Evolutionary conservation across 257 asterid genomes (phyloP), one percentile per base, ranked within the genome.

Genomic region (Schizonepeta tenuifolia): DNA sequence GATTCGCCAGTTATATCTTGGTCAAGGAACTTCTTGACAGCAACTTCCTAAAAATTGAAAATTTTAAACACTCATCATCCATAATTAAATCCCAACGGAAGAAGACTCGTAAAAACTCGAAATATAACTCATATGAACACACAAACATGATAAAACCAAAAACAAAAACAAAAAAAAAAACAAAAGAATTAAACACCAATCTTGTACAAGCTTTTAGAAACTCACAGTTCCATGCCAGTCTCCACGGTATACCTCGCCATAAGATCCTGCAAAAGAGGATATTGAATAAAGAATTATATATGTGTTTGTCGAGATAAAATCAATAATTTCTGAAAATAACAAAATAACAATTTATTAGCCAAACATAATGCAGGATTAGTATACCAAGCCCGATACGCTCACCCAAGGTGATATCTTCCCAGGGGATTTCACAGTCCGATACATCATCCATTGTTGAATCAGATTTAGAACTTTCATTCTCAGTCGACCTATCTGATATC

Each of bases 161-260:
- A 24, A 24, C 26, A 24, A 2, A 24, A 24, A 24, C 26, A 24
- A 24, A 1, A 24, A 24, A 24, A 24, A 24, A 2, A 24, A 35
- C 18, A 44, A 51, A 40, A 73, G n/a, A n/a, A 43, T 6, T 41
- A 64, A 70, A 72, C 12, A 17, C 9, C 57, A 61, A 26, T 31
- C 51, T 7, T 58, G 73, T 22, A 69, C 44, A 77, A 69, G 77
- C 17, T 57, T 69, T 49, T 28, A 75, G 33, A 69, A 75, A 92
- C 98, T 93, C 82, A 93, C 98, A 78, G 98, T 94, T 84, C 96
- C 98, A 77, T 91, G 97, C 98, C 97, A 94, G 64, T 94, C 98
- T 54, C 97, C 98, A 72, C 86, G 97, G 58, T 89, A 89, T 50
- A 94, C 98, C 89, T 94, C 98, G 7, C 98, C 98, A 58, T 94